Base-by-base conservation (phyloP, 768 basidiomycete genomes). In the Suillus sp. region DNA sequence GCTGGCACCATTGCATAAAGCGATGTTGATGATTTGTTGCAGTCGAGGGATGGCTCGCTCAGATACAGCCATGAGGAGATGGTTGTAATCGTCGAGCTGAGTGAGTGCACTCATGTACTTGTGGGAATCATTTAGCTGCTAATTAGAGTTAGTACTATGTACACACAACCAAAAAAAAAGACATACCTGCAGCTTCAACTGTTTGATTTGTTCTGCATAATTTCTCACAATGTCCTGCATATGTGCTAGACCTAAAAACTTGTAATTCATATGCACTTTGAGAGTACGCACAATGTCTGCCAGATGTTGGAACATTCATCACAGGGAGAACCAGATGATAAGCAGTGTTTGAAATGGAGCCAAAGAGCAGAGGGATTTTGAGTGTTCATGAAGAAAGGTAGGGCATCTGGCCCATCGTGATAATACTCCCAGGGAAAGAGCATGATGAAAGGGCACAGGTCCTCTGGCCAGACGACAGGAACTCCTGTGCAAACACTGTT, bases 1-100 rank as follows among this genome's bases (percentile, higher is more conserved):
- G 20, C 64, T 67, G 3, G 66, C 32, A 20, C 68, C 66, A 22
- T 55, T 11, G 10, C 68, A 48, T 55, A 35, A 63, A 22, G 55
- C 63, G 7, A 61, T 37, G 0, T 37, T 37, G 7, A 68, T 30
- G 7, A 66, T 43, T 5, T 60, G 60, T 1, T 45, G 40, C 0
- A 68, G 55, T 1, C 48, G 63, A 16, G 67, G 63, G 1, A 66
- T 27, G 32, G 66, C 59, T 3, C n/a, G 1, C 4, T 59, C 25
- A 0, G 59, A 60, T 2, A 65, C 22, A 7, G 67, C 67, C 18
- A 50, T 48, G 45, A 45, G 45, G 1, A 45, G 45, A 1, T 0
- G 3, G 9, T 51, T 18, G 40, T 42, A 42, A 18, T 42, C 18
- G 1, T 42, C 18, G 6, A 42, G 18, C 20, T 45, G 43, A 0